phyloP scores from a whole-genome alignment of 805 yeast species.

The Metschnikowia chrysomelidarum region DNA sequence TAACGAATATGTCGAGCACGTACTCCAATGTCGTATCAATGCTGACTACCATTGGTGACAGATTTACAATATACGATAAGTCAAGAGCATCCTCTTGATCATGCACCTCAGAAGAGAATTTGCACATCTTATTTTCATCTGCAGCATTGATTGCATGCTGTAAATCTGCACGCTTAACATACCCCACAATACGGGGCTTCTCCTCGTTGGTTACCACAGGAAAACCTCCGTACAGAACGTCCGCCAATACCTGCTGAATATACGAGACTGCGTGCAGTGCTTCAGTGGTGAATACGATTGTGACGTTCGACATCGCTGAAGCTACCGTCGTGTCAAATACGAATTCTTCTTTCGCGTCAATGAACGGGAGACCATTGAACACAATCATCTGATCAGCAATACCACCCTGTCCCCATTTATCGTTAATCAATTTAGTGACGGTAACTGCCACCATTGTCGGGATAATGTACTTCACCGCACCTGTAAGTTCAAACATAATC shows the following conservation, averaged over 20 bases:
- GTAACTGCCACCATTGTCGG: conserved; percentile 98
- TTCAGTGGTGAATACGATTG: conserved; percentile 36
- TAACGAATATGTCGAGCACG: conserved; percentile 65
- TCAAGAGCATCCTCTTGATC: conserved; percentile 13
- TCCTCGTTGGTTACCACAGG: conserved; percentile 49
- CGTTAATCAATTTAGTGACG: conserved; percentile 76
- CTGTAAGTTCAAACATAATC: conserved; percentile 94
- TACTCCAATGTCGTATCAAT: conserved; percentile 55
- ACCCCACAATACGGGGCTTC: conserved; percentile 45
- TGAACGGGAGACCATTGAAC: conserved; percentile 83
- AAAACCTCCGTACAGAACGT: conserved; percentile 44
- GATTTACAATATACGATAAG: conserved; percentile 40
- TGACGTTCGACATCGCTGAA: conserved; percentile 59
- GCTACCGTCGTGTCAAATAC: conserved; percentile 45
- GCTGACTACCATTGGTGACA: conserved; percentile 61
- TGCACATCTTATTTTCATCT: conserved; percentile 17
- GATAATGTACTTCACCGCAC: conserved; percentile 85
- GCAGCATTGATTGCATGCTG: conserved; percentile 4
- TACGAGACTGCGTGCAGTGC: conserved; percentile 29
- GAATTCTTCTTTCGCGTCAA: conserved; percentile 70
- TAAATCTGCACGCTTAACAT: conserved; percentile 43
- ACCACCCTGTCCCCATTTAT: conserved; percentile 74
- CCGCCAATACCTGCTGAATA: conserved; percentile 31
- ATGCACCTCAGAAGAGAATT: conserved; percentile 11
- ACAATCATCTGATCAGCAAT: conserved; percentile 94